A percentile compares a stretch with the other conserved stretches of the same genome.
Evolutionary conservation across 768 basidiomycete species (phyloP).

Genomic region (Agrocybe pediades): DNA sequence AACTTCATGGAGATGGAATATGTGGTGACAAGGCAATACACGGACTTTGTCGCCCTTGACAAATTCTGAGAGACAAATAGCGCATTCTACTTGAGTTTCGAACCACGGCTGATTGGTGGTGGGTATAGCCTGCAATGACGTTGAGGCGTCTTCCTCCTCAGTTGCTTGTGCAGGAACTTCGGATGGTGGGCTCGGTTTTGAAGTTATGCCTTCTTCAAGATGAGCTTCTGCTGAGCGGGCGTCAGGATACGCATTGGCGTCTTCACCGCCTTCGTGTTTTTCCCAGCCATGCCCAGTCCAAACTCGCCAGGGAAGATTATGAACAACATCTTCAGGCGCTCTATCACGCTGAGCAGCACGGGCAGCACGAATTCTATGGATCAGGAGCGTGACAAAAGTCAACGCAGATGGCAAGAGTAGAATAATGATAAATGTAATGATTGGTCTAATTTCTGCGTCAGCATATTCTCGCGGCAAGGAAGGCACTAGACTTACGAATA

Average conservation of each 20-base stretch:
- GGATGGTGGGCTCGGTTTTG: conserved; percentile 16
- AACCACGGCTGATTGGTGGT: conserved; percentile 67
- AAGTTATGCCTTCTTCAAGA: conserved; percentile 37
- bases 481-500: conserved; percentile 67
- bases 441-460: conserved; percentile 52
- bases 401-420: conserved; percentile 88
- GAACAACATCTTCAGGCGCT: conserved; percentile 80
- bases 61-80: conserved; percentile 91
- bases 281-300: conserved; percentile 85
- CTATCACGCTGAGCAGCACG: conserved; percentile 83
- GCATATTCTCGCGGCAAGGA: background rate
- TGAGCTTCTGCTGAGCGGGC: conserved; percentile 31
- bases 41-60: conserved; percentile 86
- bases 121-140: conserved; percentile 33
- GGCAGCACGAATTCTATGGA: conserved; percentile 85
- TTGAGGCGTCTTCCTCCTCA: conserved; percentile 34
- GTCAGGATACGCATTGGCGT: conserved; percentile 26
- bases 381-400: conserved; percentile 85
- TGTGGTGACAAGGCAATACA: conserved; percentile 91
- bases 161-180: conserved; percentile 20
- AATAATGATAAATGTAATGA: conserved; percentile 84
- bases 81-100: conserved; percentile 82
- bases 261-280: conserved; percentile 59
- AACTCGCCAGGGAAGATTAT: conserved; percentile 76
- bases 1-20: conserved; percentile 92